phyloP scores from a whole-genome alignment of 78 protist species.

The Dictyostelium brefeldianum region DNA sequence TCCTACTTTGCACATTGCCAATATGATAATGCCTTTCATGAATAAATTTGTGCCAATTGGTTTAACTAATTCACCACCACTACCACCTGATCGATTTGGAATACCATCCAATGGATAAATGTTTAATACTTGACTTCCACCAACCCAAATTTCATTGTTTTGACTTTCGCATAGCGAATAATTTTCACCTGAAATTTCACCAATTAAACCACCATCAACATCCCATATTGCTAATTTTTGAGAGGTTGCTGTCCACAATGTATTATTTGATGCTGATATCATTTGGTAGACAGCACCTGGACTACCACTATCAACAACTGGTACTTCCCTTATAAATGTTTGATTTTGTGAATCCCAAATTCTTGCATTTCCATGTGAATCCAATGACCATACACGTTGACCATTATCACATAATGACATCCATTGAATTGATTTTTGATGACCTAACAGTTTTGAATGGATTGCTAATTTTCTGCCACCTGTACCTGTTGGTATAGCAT shows the following conservation, averaged over 20 bases:
- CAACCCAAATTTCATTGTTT: slow-evolving; percentile 57
- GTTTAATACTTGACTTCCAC: slow-evolving; percentile 29
- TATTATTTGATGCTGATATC: slow-evolving; percentile 25
- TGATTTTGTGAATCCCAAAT: slow-evolving; percentile 68
- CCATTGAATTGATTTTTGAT: slow-evolving; percentile 67
- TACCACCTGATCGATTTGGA: not conserved
- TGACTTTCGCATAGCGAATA: slow-evolving; percentile 51
- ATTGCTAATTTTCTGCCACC: slow-evolving; percentile 16
- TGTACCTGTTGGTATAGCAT: not conserved
- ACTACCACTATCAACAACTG: not conserved
- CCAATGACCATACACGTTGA: slow-evolving; percentile 14
- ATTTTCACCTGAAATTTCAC: slow-evolving; percentile 37
- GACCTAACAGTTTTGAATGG: slow-evolving; percentile 34
- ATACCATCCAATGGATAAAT: slow-evolving; percentile 19
- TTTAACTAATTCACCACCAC: not conserved
- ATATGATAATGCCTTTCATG: slow-evolving; percentile 23
- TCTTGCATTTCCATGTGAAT: slow-evolving; percentile 28
- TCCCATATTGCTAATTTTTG: slow-evolving; percentile 20
- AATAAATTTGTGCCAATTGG: slow-evolving; percentile 54
- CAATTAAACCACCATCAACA: slow-evolving; percentile 41
- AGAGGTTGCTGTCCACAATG: slow-evolving; percentile 52
- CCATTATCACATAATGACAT: slow-evolving; percentile 24
- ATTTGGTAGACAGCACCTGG: slow-evolving; percentile 65
- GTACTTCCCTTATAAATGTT: slow-evolving; percentile 22
- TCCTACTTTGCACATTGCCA: slow-evolving; percentile 52